Evolutionary conservation across 441 rosid species (phyloP), one percentile per base, ranked within the genome.

Genomic region (Euphorbia celastroides): DNA sequence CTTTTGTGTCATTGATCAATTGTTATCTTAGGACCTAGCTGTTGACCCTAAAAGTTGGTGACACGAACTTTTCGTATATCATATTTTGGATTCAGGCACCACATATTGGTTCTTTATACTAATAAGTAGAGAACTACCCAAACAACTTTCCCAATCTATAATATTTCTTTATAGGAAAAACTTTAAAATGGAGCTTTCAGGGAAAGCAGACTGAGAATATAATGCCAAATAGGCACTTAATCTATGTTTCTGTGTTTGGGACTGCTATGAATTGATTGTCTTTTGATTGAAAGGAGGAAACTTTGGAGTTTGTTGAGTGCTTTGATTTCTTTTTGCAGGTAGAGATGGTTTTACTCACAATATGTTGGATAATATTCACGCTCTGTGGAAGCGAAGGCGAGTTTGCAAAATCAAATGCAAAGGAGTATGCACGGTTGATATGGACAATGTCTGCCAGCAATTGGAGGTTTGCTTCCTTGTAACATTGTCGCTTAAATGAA

Each of bases 311-410:
- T 44, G 16, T 26, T 69, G 25, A 58, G 69, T 36, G 8, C 42
- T 27, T 6, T 65, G 16, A n/a, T 20, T 59, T 59, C 11, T 60
- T 56, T 59, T 70, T 77, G 62, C 77, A 93, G 98, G 97, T 51
- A 93, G 98, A 77, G 98, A 93, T 89, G 97, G 98, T 17, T 80
- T 89, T 64, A 90, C 96, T 0, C 98, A 90, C 80, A 93, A 93
- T 80, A 90, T 93, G 98, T 74, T 93, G 79, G 93, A 89, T 57
- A 90, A 90, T 72, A 88, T 93, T 72, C 96, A 93, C 75, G 88
- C 93, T 50, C 86, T 79, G 44, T 89, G 97, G 97, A 93, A 90
- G 80, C 78, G 96, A 54, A 72, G 89, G 52, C 86, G 96, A 66
- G 95, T 84, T 10, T 93, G 97, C 81, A 93, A 88, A 86, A 87